Evolutionary conservation across 345 rosid genomes (phyloP).

Genomic region (Cardiospermum halicacabum): DNA sequence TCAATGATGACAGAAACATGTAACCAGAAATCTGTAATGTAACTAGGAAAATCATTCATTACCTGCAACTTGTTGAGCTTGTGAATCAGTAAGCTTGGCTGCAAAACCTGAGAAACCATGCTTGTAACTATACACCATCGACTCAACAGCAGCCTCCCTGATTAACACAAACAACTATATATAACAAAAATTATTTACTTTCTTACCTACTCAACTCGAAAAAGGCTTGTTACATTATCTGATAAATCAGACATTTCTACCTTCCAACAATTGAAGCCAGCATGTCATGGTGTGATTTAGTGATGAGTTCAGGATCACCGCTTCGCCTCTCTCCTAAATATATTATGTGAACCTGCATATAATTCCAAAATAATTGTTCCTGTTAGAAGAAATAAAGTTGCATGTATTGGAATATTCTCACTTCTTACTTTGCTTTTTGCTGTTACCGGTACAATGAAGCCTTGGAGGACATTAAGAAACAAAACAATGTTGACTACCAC

Average conservation of each 20-base stretch:
- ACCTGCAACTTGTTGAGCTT: constrained; percentile 33
- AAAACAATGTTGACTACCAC: neutral
- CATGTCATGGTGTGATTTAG: constrained; percentile 27
- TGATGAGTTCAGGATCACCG: constrained; percentile 24
- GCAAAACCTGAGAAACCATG: constrained; percentile 60
- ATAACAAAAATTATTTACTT: no score
- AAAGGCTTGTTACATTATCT: no score
- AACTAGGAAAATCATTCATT: no score
- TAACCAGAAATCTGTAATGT: neutral
- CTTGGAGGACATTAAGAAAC: neutral
- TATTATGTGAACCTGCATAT: constrained; percentile 25
- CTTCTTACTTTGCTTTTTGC: neutral
- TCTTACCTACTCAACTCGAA: neutral
- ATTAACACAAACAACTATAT: constrained; percentile 13
- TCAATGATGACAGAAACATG: neutral
- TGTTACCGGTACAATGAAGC: neutral
- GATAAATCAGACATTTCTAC: constrained; percentile 1
- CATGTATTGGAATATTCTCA: neutral
- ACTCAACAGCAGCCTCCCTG: constrained; percentile 39
- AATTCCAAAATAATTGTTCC: neutral
- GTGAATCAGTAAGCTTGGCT: constrained; percentile 52
- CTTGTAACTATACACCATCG: constrained; percentile 33
- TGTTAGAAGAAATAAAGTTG: neutral
- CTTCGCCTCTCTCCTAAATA: constrained; percentile 32
- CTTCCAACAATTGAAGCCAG: constrained; percentile 31